Evolutionary conservation across 176 grass and related monocot species (phyloP).

Genomic region (Musa itinerans): DNA sequence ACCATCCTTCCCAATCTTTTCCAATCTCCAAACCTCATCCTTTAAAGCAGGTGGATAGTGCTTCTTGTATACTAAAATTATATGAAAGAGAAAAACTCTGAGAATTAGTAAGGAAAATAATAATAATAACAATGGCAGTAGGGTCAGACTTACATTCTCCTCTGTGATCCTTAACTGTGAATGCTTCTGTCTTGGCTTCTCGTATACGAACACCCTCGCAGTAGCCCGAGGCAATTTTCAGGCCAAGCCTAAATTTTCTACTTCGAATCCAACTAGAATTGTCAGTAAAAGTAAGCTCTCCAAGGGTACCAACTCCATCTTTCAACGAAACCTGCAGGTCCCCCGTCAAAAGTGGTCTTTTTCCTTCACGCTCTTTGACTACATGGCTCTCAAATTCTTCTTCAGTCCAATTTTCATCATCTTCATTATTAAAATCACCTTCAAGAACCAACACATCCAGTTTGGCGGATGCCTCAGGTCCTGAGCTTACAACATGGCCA

Average conservation of each 20-base stretch:
- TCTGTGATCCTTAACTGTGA: conserved; percentile 23
- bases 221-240: conserved; percentile 17
- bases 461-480: conserved; percentile 17
- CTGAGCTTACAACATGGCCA: conserved; percentile 13
- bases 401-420: conserved; percentile 15
- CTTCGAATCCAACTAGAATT: conserved; percentile 24
- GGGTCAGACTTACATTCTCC: conserved; percentile 11
- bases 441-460: conserved; percentile 16
- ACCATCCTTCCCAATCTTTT: conserved; percentile 91
- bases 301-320: conserved; percentile 20
- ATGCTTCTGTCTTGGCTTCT: conserved; percentile 21
- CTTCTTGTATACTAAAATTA: conserved; percentile 55
- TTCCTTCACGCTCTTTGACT: conserved; percentile 23
- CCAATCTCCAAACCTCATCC: conserved; percentile 91
- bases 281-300: conserved; percentile 22
- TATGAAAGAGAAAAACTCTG: not conserved
- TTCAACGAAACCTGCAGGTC: conserved; percentile 10
- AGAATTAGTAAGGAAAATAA: not conserved
- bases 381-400: conserved; percentile 21
- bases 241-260: conserved; percentile 22
- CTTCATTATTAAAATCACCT: conserved; percentile 23
- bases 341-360: conserved; percentile 20
- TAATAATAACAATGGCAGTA: not conserved
- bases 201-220: conserved; percentile 13
- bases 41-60: conserved; percentile 77